Base-by-base conservation (phyloP, 129 eudicot species). In the Pittosporum tobira region DNA sequence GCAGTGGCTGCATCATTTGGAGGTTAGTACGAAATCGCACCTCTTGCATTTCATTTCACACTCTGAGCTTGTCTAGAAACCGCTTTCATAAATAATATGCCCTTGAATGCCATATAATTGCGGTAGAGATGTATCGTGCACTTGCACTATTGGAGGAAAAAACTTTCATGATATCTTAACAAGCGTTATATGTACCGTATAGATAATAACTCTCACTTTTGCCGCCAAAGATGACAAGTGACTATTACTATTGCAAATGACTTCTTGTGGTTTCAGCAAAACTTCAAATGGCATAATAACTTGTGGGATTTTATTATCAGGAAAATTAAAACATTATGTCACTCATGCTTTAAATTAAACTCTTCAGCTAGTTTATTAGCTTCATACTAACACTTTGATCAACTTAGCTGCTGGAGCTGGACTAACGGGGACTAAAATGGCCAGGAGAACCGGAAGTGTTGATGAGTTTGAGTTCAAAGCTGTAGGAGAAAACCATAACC, bases 1-100 rank as follows among this genome's bases (percentile, higher is more conserved):
- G 99, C 99, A 43, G 95, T 93, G 29, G 99, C 99, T 44, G 96
- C 96, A 43, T 93, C 99, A 51, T 87, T 93, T 84, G 99, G 99
- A 67, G 99, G 99, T 87, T 61, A 65, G 59, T 52, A 48, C 54
- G 37, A 23, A 18, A 28, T 26, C 19, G 24, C n/a, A 10, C 34
- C 38, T 18, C 10, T 27, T 48, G 40, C 15, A 50, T 3, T 12
- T 44, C 25, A 38, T 40, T 34, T 50, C 6, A 50, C 50, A 34
- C 52, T 59, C 29, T 19, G 25, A 24, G 51, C 46, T 14, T 31
- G 50, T 36, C 5, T 22, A 13, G 53, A 38, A 36, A 9, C 25
- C 11, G 19, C 42, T 5, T 44, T 20, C 27, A 7, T 48, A 29
- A 45, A 47, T n/a, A 45, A 31, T 4, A 19, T 30, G 48, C 40